Evolutionary conservation across 148 eudicot genomes (phyloP).

Genomic region (Cornus suecica): DNA sequence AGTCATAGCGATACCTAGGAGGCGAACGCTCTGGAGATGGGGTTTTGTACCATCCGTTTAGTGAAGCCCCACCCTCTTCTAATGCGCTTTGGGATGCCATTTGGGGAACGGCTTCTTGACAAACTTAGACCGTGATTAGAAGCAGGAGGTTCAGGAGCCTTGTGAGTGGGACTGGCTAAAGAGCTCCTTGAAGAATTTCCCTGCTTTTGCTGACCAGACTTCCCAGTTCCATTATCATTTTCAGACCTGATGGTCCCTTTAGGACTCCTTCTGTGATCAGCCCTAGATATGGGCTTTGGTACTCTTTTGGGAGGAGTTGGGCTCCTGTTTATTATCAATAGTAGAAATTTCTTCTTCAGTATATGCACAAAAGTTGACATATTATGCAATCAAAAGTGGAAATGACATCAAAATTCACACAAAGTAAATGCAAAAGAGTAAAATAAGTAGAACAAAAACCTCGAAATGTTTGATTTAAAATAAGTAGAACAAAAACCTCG

Average conservation of each 20-base stretch:
- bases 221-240: slow-evolving; percentile 15
- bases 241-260: slow-evolving; percentile 17
- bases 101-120: slow-evolving; percentile 63
- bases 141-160: slow-evolving; percentile 39
- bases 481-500: slow-evolving; percentile 45
- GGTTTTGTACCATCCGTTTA: slow-evolving; percentile 63
- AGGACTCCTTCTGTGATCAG: slow-evolving; percentile 44
- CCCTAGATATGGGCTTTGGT: slow-evolving; percentile 31
- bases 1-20: slow-evolving; percentile 62
- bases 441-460: slow-evolving; percentile 36
- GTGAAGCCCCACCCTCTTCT: slow-evolving; percentile 98
- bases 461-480: slow-evolving; percentile 38
- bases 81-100: slow-evolving; percentile 78
- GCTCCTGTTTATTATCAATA: slow-evolving; percentile 30
- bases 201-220: slow-evolving; percentile 15
- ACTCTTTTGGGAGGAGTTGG: slow-evolving; percentile 32
- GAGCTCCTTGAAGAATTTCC: slow-evolving; percentile 28
- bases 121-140: slow-evolving; percentile 30
- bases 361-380: background rate
- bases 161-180: slow-evolving; percentile 25
- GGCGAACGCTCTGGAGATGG: slow-evolving; percentile 90
- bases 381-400: background rate
- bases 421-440: slow-evolving; percentile 3
- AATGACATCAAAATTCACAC: background rate
- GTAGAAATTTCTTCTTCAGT: background rate